phyloP scores from a whole-genome alignment of 257 asterid species.

The Nicotiana attenuata region DNA sequence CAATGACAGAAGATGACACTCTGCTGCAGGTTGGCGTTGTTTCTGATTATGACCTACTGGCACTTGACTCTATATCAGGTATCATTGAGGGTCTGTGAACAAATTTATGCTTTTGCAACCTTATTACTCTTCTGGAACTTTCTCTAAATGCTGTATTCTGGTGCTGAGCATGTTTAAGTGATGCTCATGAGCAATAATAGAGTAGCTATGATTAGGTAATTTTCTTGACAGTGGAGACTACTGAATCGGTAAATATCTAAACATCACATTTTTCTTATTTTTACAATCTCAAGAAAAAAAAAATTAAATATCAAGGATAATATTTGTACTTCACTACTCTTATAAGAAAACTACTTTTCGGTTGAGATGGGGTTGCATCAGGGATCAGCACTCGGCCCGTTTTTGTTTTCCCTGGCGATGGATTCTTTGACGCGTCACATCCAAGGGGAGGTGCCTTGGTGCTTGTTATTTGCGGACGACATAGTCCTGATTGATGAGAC shows the following conservation, averaged over 20 bases:
- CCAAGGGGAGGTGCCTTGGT: too few relatives aligned
- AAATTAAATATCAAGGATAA: neutral
- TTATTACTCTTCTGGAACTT: neutral
- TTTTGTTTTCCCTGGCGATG: too few relatives aligned
- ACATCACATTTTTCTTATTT: neutral
- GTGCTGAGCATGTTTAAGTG: neutral
- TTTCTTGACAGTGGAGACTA: neutral
- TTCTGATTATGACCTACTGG: constrained; percentile 87
- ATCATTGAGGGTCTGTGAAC: constrained; percentile 13
- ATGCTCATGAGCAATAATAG: neutral
- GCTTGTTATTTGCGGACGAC: too few relatives aligned
- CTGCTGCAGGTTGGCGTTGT: constrained; percentile 57
- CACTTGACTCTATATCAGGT: constrained; percentile 90
- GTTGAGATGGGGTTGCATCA: too few relatives aligned
- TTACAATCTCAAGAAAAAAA: neutral
- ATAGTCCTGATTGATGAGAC: too few relatives aligned
- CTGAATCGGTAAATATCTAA: neutral
- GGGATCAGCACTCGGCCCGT: too few relatives aligned
- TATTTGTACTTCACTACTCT: neutral
- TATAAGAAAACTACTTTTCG: too few relatives aligned
- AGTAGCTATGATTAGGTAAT: neutral
- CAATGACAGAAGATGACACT: neutral
- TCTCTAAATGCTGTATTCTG: neutral
- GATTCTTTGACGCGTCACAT: too few relatives aligned
- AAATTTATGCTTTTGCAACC: constrained; percentile 4